These are phyloP conservation scores for Camillea tinctor DNA, from an alignment of 2,329 filamentous ascomycete genomes.

Conservation along the genomic window DNA sequence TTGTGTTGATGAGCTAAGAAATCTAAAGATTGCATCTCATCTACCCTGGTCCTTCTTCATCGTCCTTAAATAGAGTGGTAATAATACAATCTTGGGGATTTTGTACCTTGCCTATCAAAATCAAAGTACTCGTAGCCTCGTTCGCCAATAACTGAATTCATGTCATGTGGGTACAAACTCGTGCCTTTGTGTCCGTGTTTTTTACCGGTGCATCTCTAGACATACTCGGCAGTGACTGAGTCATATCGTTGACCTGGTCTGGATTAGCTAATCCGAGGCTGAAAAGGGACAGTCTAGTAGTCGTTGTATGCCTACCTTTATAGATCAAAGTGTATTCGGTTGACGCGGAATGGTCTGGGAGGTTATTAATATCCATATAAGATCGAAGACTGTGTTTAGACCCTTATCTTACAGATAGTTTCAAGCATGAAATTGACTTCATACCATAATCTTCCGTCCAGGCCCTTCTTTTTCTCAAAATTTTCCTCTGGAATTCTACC, in stretches of 20 bases:
- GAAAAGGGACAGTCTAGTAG: too few species aligned
- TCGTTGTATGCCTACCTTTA: conserved; percentile 33
- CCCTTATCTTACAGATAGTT: conserved; percentile 34
- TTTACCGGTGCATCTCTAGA: conserved; percentile 23
- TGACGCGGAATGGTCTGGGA: conserved; percentile 37
- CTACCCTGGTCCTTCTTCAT: too few species aligned
- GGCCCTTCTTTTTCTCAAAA: conserved; percentile 34
- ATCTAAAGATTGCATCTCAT: too few species aligned
- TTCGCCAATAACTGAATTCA: too few species aligned
- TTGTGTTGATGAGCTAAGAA: too few species aligned
- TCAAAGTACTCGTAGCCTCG: too few species aligned
- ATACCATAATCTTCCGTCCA: conserved; percentile 40
- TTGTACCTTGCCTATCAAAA: too few species aligned
- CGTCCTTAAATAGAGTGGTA: too few species aligned
- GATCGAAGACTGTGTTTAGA: neutral
- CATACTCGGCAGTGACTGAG: conserved; percentile 43
- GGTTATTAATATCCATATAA: conserved; percentile 1
- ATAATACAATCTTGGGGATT: too few species aligned
- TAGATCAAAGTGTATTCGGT: conserved; percentile 44
- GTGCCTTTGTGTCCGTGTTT: too few species aligned
- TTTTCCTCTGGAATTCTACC: conserved; percentile 39
- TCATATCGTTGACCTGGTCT: conserved; percentile 38
- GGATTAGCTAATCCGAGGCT: conserved; percentile 15
- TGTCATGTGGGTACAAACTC: too few species aligned
- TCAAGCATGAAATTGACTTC: conserved; percentile 40